These are phyloP conservation scores for Flueggea neowawraea DNA, from an alignment of 441 rosid species.

Conservation along the genomic window DNA sequence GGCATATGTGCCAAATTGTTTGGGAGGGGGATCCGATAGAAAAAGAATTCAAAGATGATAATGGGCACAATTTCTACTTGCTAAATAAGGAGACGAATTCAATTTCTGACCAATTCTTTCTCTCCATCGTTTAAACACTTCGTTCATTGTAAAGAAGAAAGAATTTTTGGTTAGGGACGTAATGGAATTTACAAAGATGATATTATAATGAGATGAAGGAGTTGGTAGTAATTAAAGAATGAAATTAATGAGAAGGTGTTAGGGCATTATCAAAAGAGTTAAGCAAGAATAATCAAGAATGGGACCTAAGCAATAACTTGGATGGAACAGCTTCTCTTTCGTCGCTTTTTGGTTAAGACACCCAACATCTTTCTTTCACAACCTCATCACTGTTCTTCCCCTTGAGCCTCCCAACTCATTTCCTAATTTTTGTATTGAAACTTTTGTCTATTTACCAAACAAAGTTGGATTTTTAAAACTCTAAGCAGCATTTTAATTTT, in stretches of 20 bases:
- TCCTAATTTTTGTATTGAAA: constrained; percentile 2
- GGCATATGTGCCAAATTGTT: no score
- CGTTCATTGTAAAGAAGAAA: no score
- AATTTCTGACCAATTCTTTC: no score
- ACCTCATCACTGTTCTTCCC: not conserved
- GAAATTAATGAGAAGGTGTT: constrained; percentile 32
- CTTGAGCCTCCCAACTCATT: constrained; percentile 19
- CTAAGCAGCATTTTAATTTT: no score
- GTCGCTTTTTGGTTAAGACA: constrained; percentile 34
- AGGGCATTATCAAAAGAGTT: constrained; percentile 59
- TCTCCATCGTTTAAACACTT: no score
- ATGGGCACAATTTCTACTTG: no score
- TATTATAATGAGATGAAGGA: not conserved
- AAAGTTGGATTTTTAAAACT: no score
- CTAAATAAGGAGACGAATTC: no score
- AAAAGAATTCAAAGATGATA: no score
- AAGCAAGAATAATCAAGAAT: constrained; percentile 32
- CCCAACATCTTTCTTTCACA: constrained; percentile 5
- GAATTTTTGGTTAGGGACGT: not conserved
- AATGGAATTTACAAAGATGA: not conserved
- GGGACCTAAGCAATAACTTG: constrained; percentile 30
- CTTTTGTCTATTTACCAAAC: no score
- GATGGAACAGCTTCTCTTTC: constrained; percentile 29
- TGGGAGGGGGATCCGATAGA: no score
- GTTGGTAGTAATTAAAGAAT: constrained; percentile 1